Conservation (phyloP, 2,329 filamentous ascomycete genomes). For the Fusarium temperatum region DNA sequence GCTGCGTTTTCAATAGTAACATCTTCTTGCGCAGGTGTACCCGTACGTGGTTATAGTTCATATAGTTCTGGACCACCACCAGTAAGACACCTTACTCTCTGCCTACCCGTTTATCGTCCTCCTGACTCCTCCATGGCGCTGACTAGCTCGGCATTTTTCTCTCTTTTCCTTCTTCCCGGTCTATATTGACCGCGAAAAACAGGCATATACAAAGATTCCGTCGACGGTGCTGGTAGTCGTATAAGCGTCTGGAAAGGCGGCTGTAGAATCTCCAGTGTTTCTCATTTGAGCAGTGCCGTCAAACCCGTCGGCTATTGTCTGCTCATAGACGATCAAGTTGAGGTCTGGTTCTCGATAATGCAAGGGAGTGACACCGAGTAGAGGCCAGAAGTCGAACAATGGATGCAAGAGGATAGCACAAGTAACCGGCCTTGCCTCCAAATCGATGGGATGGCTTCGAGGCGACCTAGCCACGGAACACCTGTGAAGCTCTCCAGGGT, state of each 20-base stretch:
- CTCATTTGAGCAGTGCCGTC: background rate
- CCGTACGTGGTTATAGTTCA: background rate
- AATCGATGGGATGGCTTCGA: background rate
- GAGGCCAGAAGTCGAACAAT: background rate
- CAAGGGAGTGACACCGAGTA: background rate
- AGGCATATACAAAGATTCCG: background rate
- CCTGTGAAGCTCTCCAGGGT: background rate
- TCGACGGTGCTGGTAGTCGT: background rate
- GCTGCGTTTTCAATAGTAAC: background rate
- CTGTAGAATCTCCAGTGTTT: background rate
- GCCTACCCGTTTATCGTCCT: background rate
- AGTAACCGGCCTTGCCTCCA: background rate
- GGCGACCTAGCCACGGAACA: background rate
- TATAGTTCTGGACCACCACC: background rate
- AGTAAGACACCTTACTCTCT: background rate
- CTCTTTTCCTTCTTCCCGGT: too few species aligned
- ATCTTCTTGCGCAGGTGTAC: background rate
- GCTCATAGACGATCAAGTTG: background rate
- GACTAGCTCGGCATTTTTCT: background rate
- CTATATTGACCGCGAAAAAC: too few species aligned
- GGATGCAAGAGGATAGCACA: background rate
- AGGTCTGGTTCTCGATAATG: background rate
- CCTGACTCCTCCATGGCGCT: background rate
- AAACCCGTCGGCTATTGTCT: background rate
- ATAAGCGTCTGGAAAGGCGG: background rate